Conservation (phyloP, 768 basidiomycete genomes). For the Trametes gibbosa region DNA sequence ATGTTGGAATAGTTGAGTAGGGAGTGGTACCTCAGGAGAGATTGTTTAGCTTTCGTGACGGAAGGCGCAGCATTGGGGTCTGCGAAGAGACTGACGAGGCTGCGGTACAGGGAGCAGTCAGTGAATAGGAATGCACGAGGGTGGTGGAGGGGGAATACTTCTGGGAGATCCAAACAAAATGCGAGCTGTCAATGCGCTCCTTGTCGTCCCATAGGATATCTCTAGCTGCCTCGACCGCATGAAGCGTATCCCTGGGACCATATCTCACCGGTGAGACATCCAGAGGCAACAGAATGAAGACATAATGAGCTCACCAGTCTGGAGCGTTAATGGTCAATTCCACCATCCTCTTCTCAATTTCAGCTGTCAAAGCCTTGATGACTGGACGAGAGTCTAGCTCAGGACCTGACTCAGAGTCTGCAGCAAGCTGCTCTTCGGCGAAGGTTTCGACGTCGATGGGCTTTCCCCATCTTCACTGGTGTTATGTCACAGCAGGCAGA, state of each 20-base stretch:
- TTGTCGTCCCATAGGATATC: constrained; percentile 80
- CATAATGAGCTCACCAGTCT: constrained; percentile 69
- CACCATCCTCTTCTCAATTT: constrained; percentile 65
- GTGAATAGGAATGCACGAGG: background rate
- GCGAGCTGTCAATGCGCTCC: constrained; percentile 63
- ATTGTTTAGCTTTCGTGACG: constrained; percentile 54
- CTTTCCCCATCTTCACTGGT: constrained; percentile 62
- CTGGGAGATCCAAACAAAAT: constrained; percentile 81
- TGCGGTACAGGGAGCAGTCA: constrained; percentile 27
- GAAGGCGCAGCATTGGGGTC: constrained; percentile 55
- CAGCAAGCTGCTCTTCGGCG: constrained; percentile 67
- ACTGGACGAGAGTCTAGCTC: constrained; percentile 56
- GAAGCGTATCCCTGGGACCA: constrained; percentile 73
- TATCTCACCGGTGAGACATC: background rate
- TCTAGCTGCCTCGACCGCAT: constrained; percentile 83
- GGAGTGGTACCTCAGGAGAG: constrained; percentile 83
- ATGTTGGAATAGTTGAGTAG: constrained; percentile 78
- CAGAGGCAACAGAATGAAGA: background rate
- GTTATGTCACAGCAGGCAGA: background rate
- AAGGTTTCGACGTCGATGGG: constrained; percentile 76
- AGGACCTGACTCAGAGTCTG: constrained; percentile 36
- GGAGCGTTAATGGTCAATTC: constrained; percentile 86
- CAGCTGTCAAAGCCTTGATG: constrained; percentile 79
- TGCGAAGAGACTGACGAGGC: constrained; percentile 82
- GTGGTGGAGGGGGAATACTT: constrained; percentile 48